phyloP scores from a whole-genome alignment of 495 filamentous ascomycete species.

The Jackrogersella multiformis region DNA sequence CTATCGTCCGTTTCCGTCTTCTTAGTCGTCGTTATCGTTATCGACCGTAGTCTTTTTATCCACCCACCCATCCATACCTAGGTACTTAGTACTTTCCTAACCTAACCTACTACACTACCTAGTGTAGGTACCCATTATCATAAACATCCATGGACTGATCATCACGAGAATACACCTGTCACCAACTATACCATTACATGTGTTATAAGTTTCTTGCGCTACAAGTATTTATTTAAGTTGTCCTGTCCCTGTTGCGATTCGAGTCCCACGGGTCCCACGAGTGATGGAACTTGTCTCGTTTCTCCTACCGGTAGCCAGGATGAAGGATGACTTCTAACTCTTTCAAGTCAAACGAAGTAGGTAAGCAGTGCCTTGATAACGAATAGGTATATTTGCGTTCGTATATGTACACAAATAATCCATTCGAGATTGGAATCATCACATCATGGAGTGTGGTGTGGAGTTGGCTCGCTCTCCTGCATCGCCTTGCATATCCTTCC shows the following conservation, averaged over 20 bases:
- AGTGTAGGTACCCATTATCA: no score
- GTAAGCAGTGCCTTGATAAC: slow-evolving; percentile 20
- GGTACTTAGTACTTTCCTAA: no score
- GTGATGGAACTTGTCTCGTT: slow-evolving; percentile 3
- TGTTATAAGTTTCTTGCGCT: slow-evolving; percentile 3
- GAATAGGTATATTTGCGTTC: neutral
- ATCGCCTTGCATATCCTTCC: slow-evolving; percentile 15
- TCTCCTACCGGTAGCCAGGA: neutral
- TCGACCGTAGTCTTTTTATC: neutral
- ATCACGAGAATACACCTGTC: slow-evolving; percentile 15
- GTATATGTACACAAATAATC: neutral
- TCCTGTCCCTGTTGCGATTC: slow-evolving; percentile 7
- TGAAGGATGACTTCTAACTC: neutral
- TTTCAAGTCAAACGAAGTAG: neutral
- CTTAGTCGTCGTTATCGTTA: neutral
- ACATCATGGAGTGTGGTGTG: slow-evolving; percentile 32
- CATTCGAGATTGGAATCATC: slow-evolving; percentile 33
- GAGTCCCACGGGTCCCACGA: neutral
- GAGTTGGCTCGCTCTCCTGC: slow-evolving; percentile 23
- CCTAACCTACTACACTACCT: no score
- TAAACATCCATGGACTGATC: slow-evolving; percentile 32
- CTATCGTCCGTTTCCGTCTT: neutral
- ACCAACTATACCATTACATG: slow-evolving; percentile 10
- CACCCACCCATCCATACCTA: neutral
- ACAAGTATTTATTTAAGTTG: slow-evolving; percentile 26